Percentiles rank a stretch among this genome's conserved stretches.
Conservation (phyloP, 192 early-diverging fungal species). For the Endogone sp. region DNA sequence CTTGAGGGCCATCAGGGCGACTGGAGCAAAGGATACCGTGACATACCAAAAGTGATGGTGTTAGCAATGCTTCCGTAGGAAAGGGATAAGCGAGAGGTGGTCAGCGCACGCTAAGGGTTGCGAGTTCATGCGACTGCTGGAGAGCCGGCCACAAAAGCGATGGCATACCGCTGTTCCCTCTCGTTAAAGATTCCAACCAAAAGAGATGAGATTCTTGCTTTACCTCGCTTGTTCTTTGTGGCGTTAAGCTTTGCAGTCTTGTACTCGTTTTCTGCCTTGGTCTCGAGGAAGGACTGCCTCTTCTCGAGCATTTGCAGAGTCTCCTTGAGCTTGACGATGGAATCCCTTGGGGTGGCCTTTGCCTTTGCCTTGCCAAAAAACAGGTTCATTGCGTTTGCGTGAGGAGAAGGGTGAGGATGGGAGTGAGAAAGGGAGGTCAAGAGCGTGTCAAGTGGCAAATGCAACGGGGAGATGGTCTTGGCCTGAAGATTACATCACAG, state of each 20-base stretch:
- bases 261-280: conserved; percentile 82
- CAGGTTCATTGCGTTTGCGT: conserved; percentile 55
- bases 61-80: no score
- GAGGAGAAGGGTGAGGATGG: conserved; percentile 7
- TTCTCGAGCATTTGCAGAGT: conserved; percentile 94
- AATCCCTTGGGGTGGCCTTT: conserved; percentile 83
- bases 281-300: conserved; percentile 81
- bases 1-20: conserved; percentile 92
- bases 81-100: no score
- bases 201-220: no score
- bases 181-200: no score
- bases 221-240: conserved; percentile 90
- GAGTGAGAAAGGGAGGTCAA: conserved; percentile 23
- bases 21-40: no score
- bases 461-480: conserved; percentile 14
- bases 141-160: no score
- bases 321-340: conserved; percentile 89
- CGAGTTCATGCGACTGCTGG: no score
- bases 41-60: no score
- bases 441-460: conserved; percentile 13
- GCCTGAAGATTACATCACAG: background rate
- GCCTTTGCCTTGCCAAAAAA: conserved; percentile 61
- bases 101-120: no score
- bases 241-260: conserved; percentile 86
- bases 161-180: no score